Percentiles rank a stretch among this genome's conserved stretches.
Conservation (phyloP, 495 filamentous ascomycete genomes). For the Neurospora sp. region DNA sequence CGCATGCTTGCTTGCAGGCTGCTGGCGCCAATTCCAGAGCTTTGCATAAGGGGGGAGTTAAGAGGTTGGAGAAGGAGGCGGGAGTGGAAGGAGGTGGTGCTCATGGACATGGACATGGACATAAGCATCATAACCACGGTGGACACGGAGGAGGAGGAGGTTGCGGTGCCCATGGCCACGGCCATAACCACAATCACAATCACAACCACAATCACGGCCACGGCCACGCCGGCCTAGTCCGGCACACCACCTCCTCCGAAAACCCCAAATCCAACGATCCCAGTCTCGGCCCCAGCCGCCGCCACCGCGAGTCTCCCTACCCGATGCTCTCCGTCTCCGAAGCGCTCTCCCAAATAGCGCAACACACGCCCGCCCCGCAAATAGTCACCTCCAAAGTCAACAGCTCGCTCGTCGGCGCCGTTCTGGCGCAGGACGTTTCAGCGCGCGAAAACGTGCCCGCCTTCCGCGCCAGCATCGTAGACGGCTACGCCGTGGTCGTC, state of each 20-base stretch:
- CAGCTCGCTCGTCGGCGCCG: slow-evolving; percentile 53
- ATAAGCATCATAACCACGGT: slow-evolving; percentile 33
- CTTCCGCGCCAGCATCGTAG: slow-evolving; percentile 91
- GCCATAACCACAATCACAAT: slow-evolving; percentile 38
- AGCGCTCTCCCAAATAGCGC: slow-evolving; percentile 59
- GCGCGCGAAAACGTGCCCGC: slow-evolving; percentile 80
- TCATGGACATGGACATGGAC: slow-evolving; percentile 12
- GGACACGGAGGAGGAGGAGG: slow-evolving; percentile 23
- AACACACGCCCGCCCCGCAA: slow-evolving; percentile 53
- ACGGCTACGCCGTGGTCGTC: slow-evolving; percentile 81
- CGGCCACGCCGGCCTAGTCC: slow-evolving; percentile 54
- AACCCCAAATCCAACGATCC: slow-evolving; percentile 72
- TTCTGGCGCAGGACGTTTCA: slow-evolving; percentile 74
- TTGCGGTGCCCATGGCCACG: slow-evolving; percentile 40
- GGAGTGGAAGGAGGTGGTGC: slow-evolving; percentile 33
- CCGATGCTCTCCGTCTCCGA: slow-evolving; percentile 83
- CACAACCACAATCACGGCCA: slow-evolving; percentile 56
- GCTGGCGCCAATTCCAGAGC: slow-evolving; percentile 71
- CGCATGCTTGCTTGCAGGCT: slow-evolving; percentile 87
- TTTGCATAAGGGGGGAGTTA: slow-evolving; percentile 70
- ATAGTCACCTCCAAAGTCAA: slow-evolving; percentile 49
- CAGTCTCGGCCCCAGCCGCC: slow-evolving; percentile 59
- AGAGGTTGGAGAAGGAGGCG: slow-evolving; percentile 76
- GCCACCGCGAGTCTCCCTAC: slow-evolving; percentile 80
- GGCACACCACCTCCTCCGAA: slow-evolving; percentile 51